A percentile compares a stretch with the other conserved stretches of the same genome.
These are phyloP conservation scores for Avena insularis DNA, from an alignment of 176 grass and related monocot genomes.

Conservation along the genomic window DNA sequence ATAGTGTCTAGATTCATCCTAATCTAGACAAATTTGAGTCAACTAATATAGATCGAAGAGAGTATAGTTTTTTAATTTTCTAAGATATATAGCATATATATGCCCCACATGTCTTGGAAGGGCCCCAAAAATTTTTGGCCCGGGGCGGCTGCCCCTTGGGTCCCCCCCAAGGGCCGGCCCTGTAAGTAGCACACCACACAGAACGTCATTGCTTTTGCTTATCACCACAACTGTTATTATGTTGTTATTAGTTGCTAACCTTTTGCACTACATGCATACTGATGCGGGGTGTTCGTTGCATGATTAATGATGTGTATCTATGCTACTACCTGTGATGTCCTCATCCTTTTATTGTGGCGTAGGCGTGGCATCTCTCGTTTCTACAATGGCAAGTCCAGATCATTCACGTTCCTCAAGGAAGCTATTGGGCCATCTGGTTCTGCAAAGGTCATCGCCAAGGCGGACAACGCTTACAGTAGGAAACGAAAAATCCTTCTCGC, in stretches of 20 bases:
- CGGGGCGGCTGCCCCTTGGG: too few relatives aligned
- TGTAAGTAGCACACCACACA: background rate
- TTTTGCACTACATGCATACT: background rate
- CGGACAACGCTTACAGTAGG: slow-evolving; percentile 57
- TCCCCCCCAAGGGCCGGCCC: too few relatives aligned
- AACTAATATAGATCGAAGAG: too few relatives aligned
- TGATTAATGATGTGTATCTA: slow-evolving; percentile 12
- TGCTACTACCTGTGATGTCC: background rate
- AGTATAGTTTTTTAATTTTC: too few relatives aligned
- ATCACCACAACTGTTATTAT: background rate
- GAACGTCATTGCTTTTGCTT: slow-evolving; percentile 7
- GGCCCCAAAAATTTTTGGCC: too few relatives aligned
- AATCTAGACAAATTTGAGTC: too few relatives aligned
- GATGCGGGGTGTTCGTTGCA: background rate
- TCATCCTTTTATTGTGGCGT: background rate
- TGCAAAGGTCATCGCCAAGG: slow-evolving; percentile 61
- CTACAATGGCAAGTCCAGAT: slow-evolving; percentile 75
- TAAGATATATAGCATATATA: too few relatives aligned
- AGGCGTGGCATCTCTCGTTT: slow-evolving; percentile 75
- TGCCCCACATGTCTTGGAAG: too few relatives aligned
- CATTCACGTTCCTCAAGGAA: slow-evolving; percentile 56
- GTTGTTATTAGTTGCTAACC: background rate
- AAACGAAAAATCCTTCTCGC: slow-evolving; percentile 69
- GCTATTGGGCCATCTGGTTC: slow-evolving; percentile 53
- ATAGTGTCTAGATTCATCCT: too few relatives aligned